Percentiles rank a stretch among this genome's conserved stretches.
Conservation (phyloP, 2,329 filamentous ascomycete genomes). For the Stemphylium lycopersici region DNA sequence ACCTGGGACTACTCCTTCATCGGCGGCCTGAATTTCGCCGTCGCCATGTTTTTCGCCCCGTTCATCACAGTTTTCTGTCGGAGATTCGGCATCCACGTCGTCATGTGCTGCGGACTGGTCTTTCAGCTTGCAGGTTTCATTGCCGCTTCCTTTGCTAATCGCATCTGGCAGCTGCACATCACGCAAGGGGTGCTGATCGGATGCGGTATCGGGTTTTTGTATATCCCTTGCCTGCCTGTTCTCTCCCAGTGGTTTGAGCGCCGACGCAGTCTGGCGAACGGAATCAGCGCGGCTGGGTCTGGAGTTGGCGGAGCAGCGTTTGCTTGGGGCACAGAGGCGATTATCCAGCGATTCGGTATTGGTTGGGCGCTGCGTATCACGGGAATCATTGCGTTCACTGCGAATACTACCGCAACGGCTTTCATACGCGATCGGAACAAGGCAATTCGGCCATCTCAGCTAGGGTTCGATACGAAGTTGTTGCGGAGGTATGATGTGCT, state of each 20-base stretch:
- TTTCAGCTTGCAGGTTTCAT: slow-evolving; percentile 47
- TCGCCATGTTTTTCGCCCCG: slow-evolving; percentile 45
- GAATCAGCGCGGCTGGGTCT: slow-evolving; percentile 49
- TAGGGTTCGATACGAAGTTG: slow-evolving; percentile 46
- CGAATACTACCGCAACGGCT: slow-evolving; percentile 37
- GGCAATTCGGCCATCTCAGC: slow-evolving; percentile 41
- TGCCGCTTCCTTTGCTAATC: slow-evolving; percentile 46
- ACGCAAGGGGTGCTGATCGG: slow-evolving; percentile 52
- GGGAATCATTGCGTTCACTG: slow-evolving; percentile 38
- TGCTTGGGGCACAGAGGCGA: slow-evolving; percentile 41
- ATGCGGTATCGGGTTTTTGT: slow-evolving; percentile 50
- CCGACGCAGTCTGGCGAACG: slow-evolving; percentile 50
- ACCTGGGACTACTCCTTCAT: slow-evolving; percentile 50
- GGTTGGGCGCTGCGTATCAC: slow-evolving; percentile 53
- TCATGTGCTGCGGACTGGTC: slow-evolving; percentile 42
- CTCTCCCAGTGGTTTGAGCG: slow-evolving; percentile 53
- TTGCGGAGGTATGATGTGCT: slow-evolving; percentile 45
- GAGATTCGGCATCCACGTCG: slow-evolving; percentile 29
- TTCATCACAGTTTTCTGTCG: slow-evolving; percentile 38
- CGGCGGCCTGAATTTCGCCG: slow-evolving; percentile 48
- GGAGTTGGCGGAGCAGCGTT: slow-evolving; percentile 50
- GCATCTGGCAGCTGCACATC: slow-evolving; percentile 51
- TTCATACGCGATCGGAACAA: slow-evolving; percentile 45
- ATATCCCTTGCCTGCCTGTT: slow-evolving; percentile 47
- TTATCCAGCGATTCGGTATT: slow-evolving; percentile 46